Conservation (phyloP, 441 rosid species). For the Croton setiger region DNA sequence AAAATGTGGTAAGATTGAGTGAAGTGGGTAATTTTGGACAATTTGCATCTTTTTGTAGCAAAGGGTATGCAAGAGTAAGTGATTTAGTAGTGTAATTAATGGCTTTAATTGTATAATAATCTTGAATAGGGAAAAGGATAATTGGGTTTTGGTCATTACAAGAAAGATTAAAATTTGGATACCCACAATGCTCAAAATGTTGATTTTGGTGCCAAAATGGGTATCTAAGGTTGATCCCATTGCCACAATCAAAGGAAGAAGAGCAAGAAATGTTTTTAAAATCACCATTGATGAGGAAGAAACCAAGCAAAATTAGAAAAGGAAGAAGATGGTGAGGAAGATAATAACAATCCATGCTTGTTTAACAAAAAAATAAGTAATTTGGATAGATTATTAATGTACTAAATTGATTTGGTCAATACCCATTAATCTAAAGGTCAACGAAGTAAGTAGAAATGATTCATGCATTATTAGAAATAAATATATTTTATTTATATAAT, state of each 20-base stretch:
- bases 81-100: constrained; percentile 28
- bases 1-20: neutral
- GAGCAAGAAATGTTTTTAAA: constrained; percentile 16
- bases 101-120: constrained; percentile 9
- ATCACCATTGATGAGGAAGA: constrained; percentile 12
- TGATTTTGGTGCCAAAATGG: constrained; percentile 31
- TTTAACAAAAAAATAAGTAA: no score
- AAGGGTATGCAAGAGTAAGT: constrained; percentile 10
- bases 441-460: constrained; percentile 23
- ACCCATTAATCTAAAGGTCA: constrained; percentile 13
- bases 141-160: constrained; percentile 21
- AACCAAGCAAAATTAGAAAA: constrained; percentile 2
- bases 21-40: constrained; percentile 21
- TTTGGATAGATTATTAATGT: neutral
- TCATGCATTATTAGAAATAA: neutral
- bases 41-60: neutral
- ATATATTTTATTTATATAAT: neutral
- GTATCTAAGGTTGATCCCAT: constrained; percentile 22
- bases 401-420: neutral
- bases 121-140: constrained; percentile 9
- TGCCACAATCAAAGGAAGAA: constrained; percentile 27
- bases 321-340: neutral
- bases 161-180: constrained; percentile 29
- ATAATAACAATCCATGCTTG: constrained; percentile 13
- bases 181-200: constrained; percentile 26